Base-by-base conservation (phyloP, 441 rosid genomes). In the Brassica balearica region DNA sequence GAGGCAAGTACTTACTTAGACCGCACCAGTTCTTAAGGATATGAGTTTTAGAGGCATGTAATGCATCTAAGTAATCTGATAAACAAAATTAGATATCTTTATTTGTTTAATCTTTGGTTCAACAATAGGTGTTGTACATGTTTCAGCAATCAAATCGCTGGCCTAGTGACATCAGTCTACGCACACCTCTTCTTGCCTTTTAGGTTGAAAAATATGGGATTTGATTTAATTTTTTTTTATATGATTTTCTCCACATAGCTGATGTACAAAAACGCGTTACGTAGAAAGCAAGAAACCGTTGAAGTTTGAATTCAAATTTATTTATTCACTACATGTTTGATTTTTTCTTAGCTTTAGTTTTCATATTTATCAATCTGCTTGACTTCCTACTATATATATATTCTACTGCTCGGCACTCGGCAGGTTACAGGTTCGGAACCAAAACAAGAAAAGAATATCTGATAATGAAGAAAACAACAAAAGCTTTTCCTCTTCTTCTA, bases 401-500 rank as follows among this genome's bases (percentile, higher is more conserved):
- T 59, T 3, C 14, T 59, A 59, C 14, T 59, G 14, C 8, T 10
- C 32, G 6, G n/a, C 64, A 55, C 8, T 0, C 3, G 8, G 60
- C 22, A 22, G 10, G 32, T 22, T 56, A 56, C 60, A 55, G 10
- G 14, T 12, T 14, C 0, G 5, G 62, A 59, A 59, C 29, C 14
- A 59, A 22, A 19, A 34, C 34, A 29, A 29, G 34, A 25, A 25
- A 29, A 29, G 34, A 6, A 34, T 34, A 34, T 34, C 25, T 43
- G 14, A 23, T 4, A 8, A 56, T 19, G 62, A 56, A 48, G 69
- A 69, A 67, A 75, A 41, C 4, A 76, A 29, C 38, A 68, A 3
- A 68, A 69, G 12, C 34, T 48, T 69, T 76, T 34, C 3, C 3
- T 51, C 6, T 77, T 53, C 65, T 70, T 55, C 60, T 77, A 55